Conservation (phyloP, 371 early-diverging fungal genomes). For the Globomyces sp. region DNA sequence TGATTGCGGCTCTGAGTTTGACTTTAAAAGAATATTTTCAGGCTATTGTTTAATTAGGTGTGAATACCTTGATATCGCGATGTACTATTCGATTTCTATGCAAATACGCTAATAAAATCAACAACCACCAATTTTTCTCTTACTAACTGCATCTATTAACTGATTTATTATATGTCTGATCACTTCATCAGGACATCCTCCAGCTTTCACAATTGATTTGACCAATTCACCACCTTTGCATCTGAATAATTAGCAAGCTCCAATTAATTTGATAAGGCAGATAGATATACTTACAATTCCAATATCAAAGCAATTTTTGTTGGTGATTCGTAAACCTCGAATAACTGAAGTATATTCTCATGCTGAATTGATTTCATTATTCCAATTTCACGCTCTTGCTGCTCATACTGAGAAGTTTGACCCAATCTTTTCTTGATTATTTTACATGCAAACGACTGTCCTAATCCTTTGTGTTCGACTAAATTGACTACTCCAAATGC, state of each 20-base stretch:
- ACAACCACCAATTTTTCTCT: background rate
- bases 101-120: slow-evolving; percentile 15
- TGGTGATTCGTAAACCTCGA: slow-evolving; percentile 47
- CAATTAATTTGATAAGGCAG: no score
- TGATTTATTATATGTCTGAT: slow-evolving; percentile 28
- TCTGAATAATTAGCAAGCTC: slow-evolving; percentile 16
- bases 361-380: slow-evolving; percentile 48
- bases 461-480: slow-evolving; percentile 30
- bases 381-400: slow-evolving; percentile 43
- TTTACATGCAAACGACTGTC: slow-evolving; percentile 43
- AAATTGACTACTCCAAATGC: slow-evolving; percentile 47
- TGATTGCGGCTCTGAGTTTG: background rate
- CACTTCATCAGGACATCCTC: slow-evolving; percentile 27
- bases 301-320: slow-evolving; percentile 45
- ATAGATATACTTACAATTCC: slow-evolving; percentile 39
- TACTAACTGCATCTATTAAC: slow-evolving; percentile 38
- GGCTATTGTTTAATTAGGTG: background rate
- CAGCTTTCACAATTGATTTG: slow-evolving; percentile 23
- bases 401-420: slow-evolving; percentile 35
- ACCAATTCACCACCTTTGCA: slow-evolving; percentile 44
- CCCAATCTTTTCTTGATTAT: slow-evolving; percentile 40
- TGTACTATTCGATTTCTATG: slow-evolving; percentile 16
- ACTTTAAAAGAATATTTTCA: slow-evolving; percentile 15
- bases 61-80: slow-evolving; percentile 19
- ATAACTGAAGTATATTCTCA: slow-evolving; percentile 38